Conservation (phyloP, 495 filamentous ascomycete genomes). For the Podospora fimiseda region DNA sequence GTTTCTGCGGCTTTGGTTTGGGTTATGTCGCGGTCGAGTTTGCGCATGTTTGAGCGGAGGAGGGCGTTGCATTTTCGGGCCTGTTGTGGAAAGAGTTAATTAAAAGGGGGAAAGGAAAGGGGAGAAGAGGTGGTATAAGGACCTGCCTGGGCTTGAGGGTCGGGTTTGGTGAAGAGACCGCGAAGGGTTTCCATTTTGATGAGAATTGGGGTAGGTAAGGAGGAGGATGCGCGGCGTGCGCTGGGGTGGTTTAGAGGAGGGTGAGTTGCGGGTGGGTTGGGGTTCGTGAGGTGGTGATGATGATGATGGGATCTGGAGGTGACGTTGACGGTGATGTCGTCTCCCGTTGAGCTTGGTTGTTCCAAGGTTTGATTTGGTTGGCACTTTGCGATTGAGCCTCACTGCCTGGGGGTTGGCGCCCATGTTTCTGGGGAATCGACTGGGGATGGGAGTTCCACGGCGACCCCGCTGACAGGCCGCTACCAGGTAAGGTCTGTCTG, state of each 20-base stretch:
- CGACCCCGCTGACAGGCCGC: slow-evolving; percentile 6
- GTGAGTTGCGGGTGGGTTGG: neutral
- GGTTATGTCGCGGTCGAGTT: slow-evolving; percentile 87
- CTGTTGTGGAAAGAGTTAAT: slow-evolving; percentile 38
- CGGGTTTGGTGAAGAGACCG: slow-evolving; percentile 83
- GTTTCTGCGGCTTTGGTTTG: slow-evolving; percentile 66
- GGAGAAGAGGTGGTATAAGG: neutral
- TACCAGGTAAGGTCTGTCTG: neutral
- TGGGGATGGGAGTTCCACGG: too few species aligned
- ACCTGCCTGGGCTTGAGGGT: slow-evolving; percentile 80
- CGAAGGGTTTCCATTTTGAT: slow-evolving; percentile 75
- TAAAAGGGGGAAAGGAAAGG: neutral
- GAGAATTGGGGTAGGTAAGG: slow-evolving; percentile 4
- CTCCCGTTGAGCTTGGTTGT: slow-evolving; percentile 1
- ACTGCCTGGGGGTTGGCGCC: neutral
- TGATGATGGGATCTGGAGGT: neutral
- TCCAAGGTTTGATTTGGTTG: slow-evolving; percentile 7
- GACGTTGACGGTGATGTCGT: slow-evolving; percentile 9
- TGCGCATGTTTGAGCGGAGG: slow-evolving; percentile 84
- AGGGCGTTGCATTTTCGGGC: slow-evolving; percentile 93
- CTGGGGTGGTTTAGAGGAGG: neutral
- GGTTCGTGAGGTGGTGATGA: neutral
- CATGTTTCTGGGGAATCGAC: neutral
- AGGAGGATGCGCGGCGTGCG: neutral
- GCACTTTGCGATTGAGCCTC: slow-evolving; percentile 10